A percentile compares a stretch with the other conserved stretches of the same genome.
These are phyloP conservation scores for Ajuga chamaepitys DNA, from an alignment of 257 asterid species.

Conservation along the genomic window DNA sequence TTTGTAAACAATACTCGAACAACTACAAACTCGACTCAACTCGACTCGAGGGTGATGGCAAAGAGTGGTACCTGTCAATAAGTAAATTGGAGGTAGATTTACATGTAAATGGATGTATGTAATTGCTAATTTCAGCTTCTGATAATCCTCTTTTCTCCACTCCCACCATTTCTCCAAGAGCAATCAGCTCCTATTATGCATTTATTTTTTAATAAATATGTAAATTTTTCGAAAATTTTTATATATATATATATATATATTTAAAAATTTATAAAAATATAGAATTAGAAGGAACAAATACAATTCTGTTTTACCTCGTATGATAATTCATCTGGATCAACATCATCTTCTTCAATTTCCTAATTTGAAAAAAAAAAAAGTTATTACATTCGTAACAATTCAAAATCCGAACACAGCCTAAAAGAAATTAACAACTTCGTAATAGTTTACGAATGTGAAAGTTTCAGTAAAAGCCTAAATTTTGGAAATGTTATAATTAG, in stretches of 20 bases:
- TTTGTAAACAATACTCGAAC: no score
- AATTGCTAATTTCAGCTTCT: slow-evolving; percentile 36
- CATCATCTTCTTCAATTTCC: slow-evolving; percentile 54
- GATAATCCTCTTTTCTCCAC: slow-evolving; percentile 54
- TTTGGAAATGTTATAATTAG: no score
- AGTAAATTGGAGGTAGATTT: slow-evolving; percentile 25
- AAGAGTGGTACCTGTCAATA: slow-evolving; percentile 31
- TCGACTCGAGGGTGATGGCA: no score
- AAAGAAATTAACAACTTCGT: no score
- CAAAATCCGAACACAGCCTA: no score
- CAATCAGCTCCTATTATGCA: slow-evolving; percentile 44
- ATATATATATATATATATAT: no score
- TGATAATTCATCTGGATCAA: slow-evolving; percentile 58
- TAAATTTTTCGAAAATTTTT: neutral
- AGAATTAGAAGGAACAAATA: neutral
- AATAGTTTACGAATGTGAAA: no score
- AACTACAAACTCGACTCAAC: no score
- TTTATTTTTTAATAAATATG: neutral
- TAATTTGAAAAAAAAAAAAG: neutral
- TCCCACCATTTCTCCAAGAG: slow-evolving; percentile 64
- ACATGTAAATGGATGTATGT: slow-evolving; percentile 34
- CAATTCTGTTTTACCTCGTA: slow-evolving; percentile 36
- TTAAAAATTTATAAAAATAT: neutral
- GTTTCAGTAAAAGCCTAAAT: no score
- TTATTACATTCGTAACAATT: no score